A percentile compares a stretch with the other conserved stretches of the same genome.
These are phyloP conservation scores for Pelomyxa schiedti DNA, from an alignment of 78 protist species.

Conservation along the genomic window DNA sequence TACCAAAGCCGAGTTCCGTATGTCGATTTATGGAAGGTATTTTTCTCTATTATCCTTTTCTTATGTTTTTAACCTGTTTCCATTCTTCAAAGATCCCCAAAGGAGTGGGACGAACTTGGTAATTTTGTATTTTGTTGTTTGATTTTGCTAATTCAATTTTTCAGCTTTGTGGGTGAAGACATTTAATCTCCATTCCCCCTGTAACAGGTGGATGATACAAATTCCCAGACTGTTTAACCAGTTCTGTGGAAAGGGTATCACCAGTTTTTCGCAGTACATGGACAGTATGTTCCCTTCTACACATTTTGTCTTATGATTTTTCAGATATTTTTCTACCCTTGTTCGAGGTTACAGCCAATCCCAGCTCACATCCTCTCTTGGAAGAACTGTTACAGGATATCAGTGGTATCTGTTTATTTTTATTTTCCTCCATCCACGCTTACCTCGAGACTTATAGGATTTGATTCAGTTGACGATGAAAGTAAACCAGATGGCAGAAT, in stretches of 20 bases:
- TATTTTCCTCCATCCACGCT: no score
- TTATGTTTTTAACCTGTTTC: no score
- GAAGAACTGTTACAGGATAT: slow-evolving; percentile 43
- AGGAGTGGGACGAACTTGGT: slow-evolving; percentile 78
- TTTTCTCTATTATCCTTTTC: no score
- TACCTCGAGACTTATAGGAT: no score
- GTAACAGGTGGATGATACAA: slow-evolving; percentile 90
- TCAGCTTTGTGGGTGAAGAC: slow-evolving; percentile 78
- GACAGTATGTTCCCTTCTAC: slow-evolving; percentile 1
- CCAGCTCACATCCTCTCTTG: slow-evolving; percentile 27
- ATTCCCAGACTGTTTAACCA: slow-evolving; percentile 85
- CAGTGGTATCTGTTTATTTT: no score
- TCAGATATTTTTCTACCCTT: slow-evolving; percentile 78
- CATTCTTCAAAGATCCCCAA: no score
- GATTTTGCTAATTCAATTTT: no score
- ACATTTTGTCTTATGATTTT: background rate
- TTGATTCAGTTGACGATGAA: slow-evolving; percentile 93
- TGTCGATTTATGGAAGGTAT: slow-evolving; percentile 87
- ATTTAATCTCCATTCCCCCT: slow-evolving; percentile 56
- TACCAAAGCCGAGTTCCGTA: slow-evolving; percentile 86
- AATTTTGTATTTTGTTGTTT: no score
- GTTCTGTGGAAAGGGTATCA: slow-evolving; percentile 22
- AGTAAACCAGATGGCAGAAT: slow-evolving; percentile 31
- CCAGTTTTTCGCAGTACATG: slow-evolving; percentile 57
- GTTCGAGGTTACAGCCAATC: slow-evolving; percentile 69